Base-by-base conservation (phyloP, 73 alveolate genomes). In the Blepharisma japonicum region DNA sequence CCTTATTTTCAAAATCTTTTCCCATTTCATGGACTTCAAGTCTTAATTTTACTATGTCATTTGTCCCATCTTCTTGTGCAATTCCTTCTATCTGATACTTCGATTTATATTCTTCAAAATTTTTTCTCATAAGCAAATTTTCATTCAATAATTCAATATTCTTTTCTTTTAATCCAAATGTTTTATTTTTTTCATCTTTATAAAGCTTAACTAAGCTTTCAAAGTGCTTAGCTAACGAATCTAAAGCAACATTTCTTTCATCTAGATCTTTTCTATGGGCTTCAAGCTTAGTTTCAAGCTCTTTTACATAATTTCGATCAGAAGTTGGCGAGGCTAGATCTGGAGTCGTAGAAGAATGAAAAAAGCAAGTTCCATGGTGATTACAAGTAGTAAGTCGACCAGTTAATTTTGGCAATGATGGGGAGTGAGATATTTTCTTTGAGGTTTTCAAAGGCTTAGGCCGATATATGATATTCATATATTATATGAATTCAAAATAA, bases 171-270 rank as follows among this genome's bases (percentile, higher is more conserved):
- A 61, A 25, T 20, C 23, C 74, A 39, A 61, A 2, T n/a, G 14
- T 61, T 61, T 61, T 61, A 39, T 61, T 61, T 61, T 61, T 61
- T 61, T 61, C 74, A 39, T 61, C 74, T n/a, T 39, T n/a, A 25
- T 39, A 61, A 8, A 61, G n/a, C 23, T n/a, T 14, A 14, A 39
- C 74, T 8, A 61, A 8, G 47, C 23, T n/a, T 39, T 61, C 74
- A 25, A 61, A 61, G 23, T 61, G 74, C 38, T 39, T 39, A 1
- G 23, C 18, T 18, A 61, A 25, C 0, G 74, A 18, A 8, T 61
- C 23, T 61, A 61, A 14, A 14, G 74, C 74, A 25, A 61, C 18
- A 39, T 25, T 61, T 25, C 74, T 14, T 25, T 61, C 74, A 14
- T 61, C 74, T 61, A 61, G 47, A 39, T 61, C 74, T 61, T 61